Percentiles rank a stretch among this genome's conserved stretches.
phyloP scores from a whole-genome alignment of 129 eudicot genomes.

The Erigeron canadensis region DNA sequence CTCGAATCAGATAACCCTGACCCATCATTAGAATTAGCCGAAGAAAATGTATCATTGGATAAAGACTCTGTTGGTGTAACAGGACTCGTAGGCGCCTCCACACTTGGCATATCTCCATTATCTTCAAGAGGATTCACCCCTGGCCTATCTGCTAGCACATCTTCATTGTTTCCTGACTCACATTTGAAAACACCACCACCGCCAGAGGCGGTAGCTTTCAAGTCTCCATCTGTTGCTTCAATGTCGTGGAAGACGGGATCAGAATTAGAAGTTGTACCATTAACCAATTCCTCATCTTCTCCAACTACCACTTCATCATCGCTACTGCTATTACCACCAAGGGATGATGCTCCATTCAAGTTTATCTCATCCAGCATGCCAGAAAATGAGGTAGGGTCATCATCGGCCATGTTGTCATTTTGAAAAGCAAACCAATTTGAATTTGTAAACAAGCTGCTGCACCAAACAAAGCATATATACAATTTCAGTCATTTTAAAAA shows the following conservation, averaged over 20 bases:
- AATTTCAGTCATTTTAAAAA: not conserved
- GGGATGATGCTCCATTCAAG: slow-evolving; percentile 48
- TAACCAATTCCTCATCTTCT: slow-evolving; percentile 64
- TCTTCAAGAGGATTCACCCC: slow-evolving; percentile 58
- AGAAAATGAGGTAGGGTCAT: slow-evolving; percentile 40
- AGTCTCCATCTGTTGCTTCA: slow-evolving; percentile 18
- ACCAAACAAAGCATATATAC: not conserved
- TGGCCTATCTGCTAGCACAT: slow-evolving; percentile 28
- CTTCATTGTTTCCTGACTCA: not conserved
- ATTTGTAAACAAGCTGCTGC: slow-evolving; percentile 83
- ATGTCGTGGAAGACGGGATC: slow-evolving; percentile 21
- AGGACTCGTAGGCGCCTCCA: slow-evolving; percentile 22
- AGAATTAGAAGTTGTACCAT: slow-evolving; percentile 32
- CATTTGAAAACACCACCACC: not conserved
- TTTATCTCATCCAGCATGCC: slow-evolving; percentile 55
- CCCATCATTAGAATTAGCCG: slow-evolving; percentile 2
- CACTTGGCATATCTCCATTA: slow-evolving; percentile 17
- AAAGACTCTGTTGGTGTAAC: slow-evolving; percentile 36
- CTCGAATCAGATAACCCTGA: slow-evolving; percentile 7
- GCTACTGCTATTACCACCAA: slow-evolving; percentile 49
- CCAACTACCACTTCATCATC: slow-evolving; percentile 92
- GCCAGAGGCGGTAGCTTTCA: not conserved
- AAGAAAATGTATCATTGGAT: slow-evolving; percentile 39
- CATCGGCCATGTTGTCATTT: slow-evolving; percentile 46
- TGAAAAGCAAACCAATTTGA: slow-evolving; percentile 95